Evolutionary conservation across 495 filamentous ascomycete species (phyloP).

Genomic region (Lasiosphaeris hirsuta): DNA sequence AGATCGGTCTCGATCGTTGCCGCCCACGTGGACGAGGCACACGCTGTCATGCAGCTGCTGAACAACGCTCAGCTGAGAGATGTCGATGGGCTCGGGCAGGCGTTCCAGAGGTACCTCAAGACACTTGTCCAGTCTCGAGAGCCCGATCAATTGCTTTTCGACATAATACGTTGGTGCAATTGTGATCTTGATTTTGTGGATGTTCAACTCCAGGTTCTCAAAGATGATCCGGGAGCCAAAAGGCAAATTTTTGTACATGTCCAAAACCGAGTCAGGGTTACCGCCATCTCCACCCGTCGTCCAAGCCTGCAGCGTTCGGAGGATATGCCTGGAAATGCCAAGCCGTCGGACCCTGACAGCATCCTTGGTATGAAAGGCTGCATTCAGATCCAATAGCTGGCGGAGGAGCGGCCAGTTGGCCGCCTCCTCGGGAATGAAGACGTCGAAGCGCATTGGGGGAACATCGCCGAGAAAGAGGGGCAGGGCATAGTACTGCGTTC

Average conservation of each 20-base stretch:
- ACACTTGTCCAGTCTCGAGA: constrained; percentile 23
- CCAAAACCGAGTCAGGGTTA: constrained; percentile 3
- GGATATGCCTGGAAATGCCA: constrained; percentile 40
- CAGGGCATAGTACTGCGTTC: constrained; percentile 46
- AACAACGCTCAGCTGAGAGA: constrained; percentile 37
- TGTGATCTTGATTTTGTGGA: constrained; percentile 35
- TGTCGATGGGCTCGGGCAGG: constrained; percentile 37
- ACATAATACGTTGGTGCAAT: constrained; percentile 41
- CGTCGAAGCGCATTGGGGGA: constrained; percentile 47
- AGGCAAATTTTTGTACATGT: constrained; percentile 32
- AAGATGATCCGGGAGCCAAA: constrained; percentile 49
- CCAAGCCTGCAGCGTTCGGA: constrained; percentile 44
- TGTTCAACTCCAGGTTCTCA: constrained; percentile 37
- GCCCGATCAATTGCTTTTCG: constrained; percentile 38
- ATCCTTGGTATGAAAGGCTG: constrained; percentile 49
- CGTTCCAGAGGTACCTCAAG: constrained; percentile 30
- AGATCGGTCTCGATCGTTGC: background rate
- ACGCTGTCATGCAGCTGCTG: constrained; percentile 46
- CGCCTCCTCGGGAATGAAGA: constrained; percentile 44
- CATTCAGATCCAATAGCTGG: constrained; percentile 40
- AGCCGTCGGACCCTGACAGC: constrained; percentile 35
- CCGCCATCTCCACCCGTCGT: constrained; percentile 18
- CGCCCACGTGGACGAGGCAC: constrained; percentile 37
- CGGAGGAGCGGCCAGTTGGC: constrained; percentile 29
- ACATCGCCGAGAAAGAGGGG: constrained; percentile 39